Percentiles rank a stretch among this genome's conserved stretches.
phyloP scores from a whole-genome alignment of 1,139 yeast species.

The Blastobotrys capitulatus region DNA sequence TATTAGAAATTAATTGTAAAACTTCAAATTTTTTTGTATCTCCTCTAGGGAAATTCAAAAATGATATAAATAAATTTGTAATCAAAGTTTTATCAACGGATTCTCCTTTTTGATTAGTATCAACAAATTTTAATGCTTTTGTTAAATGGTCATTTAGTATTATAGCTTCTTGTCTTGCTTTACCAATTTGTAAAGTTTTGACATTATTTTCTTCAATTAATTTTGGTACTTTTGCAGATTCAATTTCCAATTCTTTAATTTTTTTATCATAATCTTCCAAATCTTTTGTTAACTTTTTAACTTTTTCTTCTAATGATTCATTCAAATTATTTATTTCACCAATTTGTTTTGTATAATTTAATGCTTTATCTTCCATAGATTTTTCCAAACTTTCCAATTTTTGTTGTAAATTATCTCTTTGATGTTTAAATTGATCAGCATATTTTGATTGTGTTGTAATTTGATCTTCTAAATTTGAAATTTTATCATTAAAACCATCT shows the following conservation, averaged over 20 bases:
- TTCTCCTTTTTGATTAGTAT: slow-evolving; percentile 65
- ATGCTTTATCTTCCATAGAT: slow-evolving; percentile 18
- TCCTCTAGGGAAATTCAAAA: slow-evolving; percentile 82
- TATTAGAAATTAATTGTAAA: slow-evolving; percentile 72
- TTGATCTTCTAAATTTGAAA: slow-evolving; percentile 46
- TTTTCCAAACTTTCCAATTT: slow-evolving; percentile 19
- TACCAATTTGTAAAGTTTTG: slow-evolving; percentile 77
- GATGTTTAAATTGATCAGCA: slow-evolving; percentile 23
- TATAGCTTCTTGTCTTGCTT: slow-evolving; percentile 92
- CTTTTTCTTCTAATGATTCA: slow-evolving; percentile 23
- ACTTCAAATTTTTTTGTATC: slow-evolving; percentile 94
- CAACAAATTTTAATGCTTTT: slow-evolving; percentile 78
- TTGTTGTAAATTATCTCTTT: slow-evolving; percentile 21
- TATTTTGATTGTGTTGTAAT: slow-evolving; percentile 27
- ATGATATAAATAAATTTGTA: slow-evolving; percentile 78
- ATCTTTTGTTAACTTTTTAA: slow-evolving; percentile 20
- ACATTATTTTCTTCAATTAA: slow-evolving; percentile 44
- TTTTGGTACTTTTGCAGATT: slow-evolving; percentile 16
- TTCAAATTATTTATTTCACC: slow-evolving; percentile 31
- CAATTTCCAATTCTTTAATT: slow-evolving; percentile 11
- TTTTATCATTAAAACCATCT: slow-evolving; percentile 29
- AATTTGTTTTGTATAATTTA: slow-evolving; percentile 17
- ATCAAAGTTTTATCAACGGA: slow-evolving; percentile 83
- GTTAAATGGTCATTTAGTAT: slow-evolving; percentile 89
- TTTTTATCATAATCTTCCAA: not conserved